These are phyloP conservation scores for Hypoxylon sp. DNA, from an alignment of 2,329 filamentous ascomycete genomes.

Conservation along the genomic window DNA sequence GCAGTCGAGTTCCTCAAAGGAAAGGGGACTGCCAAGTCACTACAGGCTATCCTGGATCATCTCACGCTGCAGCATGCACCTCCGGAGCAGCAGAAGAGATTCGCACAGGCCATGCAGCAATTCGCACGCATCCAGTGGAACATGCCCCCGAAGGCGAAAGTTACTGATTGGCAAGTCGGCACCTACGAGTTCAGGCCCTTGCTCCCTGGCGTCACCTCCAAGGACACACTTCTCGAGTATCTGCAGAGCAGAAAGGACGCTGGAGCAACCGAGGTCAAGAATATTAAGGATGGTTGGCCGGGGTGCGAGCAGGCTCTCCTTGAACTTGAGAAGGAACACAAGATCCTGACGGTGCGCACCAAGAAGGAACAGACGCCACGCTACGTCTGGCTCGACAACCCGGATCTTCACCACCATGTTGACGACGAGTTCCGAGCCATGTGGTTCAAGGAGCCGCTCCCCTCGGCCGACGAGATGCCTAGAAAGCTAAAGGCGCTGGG, in stretches of 20 bases:
- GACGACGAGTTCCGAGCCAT: conserved; percentile 85
- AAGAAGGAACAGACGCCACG: conserved; percentile 91
- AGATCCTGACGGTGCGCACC: conserved; percentile 86
- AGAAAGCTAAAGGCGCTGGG: conserved; percentile 81
- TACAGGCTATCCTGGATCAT: conserved; percentile 83
- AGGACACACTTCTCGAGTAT: conserved; percentile 81
- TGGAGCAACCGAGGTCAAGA: conserved; percentile 84
- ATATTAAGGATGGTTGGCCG: conserved; percentile 96
- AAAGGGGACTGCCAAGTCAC: conserved; percentile 75
- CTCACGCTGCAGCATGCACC: conserved; percentile 76
- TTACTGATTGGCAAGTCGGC: conserved; percentile 68
- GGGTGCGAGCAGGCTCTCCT: conserved; percentile 84
- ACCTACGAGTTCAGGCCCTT: conserved; percentile 87
- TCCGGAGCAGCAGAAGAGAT: conserved; percentile 71
- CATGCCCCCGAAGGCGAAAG: conserved; percentile 70
- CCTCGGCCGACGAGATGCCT: conserved; percentile 77
- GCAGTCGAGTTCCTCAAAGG: conserved; percentile 85
- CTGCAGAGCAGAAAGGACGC: conserved; percentile 86
- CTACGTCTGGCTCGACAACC: conserved; percentile 90
- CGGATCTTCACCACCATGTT: conserved; percentile 78
- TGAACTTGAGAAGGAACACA: conserved; percentile 80
- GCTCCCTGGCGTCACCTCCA: conserved; percentile 81
- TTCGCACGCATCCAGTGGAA: conserved; percentile 71
- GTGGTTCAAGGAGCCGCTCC: conserved; percentile 85
- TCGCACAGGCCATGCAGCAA: conserved; percentile 76